These are phyloP conservation scores for Vitis rotundifolia DNA, from an alignment of 164 flowering plant genomes.

Conservation along the genomic window DNA sequence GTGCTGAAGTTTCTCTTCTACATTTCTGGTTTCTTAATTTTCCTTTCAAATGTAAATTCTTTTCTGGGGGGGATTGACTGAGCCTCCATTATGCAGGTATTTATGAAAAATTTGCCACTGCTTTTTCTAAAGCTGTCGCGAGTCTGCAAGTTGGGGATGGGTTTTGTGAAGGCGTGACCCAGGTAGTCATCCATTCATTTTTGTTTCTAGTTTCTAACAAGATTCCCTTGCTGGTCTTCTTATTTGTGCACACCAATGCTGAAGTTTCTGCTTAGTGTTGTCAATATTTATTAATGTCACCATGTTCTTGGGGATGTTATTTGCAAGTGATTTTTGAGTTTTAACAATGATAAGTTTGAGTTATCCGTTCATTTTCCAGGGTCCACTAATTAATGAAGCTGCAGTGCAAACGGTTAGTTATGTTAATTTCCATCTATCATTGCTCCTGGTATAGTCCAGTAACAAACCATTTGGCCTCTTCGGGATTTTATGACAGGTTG, in stretches of 20 bases:
- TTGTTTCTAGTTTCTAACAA: neutral
- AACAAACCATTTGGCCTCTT: neutral
- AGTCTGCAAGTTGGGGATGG: conserved; percentile 92
- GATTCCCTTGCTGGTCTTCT: neutral
- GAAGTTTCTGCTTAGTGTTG: too few relatives aligned
- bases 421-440: neutral
- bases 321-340: neutral
- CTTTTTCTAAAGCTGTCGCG: conserved; percentile 73
- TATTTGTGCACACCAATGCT: neutral
- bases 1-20: too few relatives aligned
- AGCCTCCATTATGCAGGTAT: conserved; percentile 49
- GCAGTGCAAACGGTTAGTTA: conserved; percentile 79
- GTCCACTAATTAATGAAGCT: conserved; percentile 94
- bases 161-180: conserved; percentile 73
- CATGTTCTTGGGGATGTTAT: too few relatives aligned
- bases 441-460: neutral
- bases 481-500: conserved; percentile 56
- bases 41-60: too few relatives aligned
- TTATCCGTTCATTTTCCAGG: conserved; percentile 43
- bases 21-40: too few relatives aligned
- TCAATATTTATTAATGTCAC: too few relatives aligned
- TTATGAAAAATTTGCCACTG: conserved; percentile 82
- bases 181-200: conserved; percentile 46
- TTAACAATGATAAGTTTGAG: neutral
- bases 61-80: too few relatives aligned